A percentile compares a stretch with the other conserved stretches of the same genome.
These are phyloP conservation scores for Scheffersomyces insectosa DNA, from an alignment of 1,139 yeast genomes.

Conservation along the genomic window DNA sequence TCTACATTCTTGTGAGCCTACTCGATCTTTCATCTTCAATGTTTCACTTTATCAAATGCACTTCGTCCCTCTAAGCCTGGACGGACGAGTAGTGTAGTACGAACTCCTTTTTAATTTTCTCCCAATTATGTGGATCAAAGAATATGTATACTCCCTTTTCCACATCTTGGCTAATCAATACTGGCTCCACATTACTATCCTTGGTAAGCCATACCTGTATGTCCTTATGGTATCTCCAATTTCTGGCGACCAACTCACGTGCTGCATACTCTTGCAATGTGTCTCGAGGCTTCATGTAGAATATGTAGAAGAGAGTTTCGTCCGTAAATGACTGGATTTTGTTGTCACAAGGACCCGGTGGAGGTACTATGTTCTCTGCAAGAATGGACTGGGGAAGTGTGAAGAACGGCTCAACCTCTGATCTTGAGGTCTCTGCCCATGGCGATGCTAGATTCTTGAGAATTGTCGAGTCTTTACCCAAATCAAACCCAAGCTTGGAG, in stretches of 20 bases:
- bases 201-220: conserved; percentile 96
- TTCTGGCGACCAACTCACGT: conserved; percentile 80
- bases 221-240: conserved; percentile 97
- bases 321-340: conserved; percentile 80
- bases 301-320: conserved; percentile 89
- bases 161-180: conserved; percentile 78
- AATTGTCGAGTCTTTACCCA: conserved; percentile 49
- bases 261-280: conserved; percentile 93
- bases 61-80: conserved; percentile 31
- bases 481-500: conserved; percentile 69
- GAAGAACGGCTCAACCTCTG: conserved; percentile 87
- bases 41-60: too few species aligned
- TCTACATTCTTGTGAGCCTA: too few species aligned
- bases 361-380: conserved; percentile 37
- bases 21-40: too few species aligned
- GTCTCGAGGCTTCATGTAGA: conserved; percentile 92
- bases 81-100: conserved; percentile 64
- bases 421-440: conserved; percentile 89
- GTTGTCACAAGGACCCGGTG: conserved; percentile 52
- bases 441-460: conserved; percentile 84
- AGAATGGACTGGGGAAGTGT: conserved; percentile 59
- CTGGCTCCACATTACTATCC: conserved; percentile 88
- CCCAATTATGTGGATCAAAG: conserved; percentile 97
- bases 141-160: conserved; percentile 96
- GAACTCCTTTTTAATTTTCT: conserved; percentile 83